Percentiles rank a stretch among this genome's conserved stretches.
Conservation (phyloP, 2,329 filamentous ascomycete species). For the Talaromyces piceae region DNA sequence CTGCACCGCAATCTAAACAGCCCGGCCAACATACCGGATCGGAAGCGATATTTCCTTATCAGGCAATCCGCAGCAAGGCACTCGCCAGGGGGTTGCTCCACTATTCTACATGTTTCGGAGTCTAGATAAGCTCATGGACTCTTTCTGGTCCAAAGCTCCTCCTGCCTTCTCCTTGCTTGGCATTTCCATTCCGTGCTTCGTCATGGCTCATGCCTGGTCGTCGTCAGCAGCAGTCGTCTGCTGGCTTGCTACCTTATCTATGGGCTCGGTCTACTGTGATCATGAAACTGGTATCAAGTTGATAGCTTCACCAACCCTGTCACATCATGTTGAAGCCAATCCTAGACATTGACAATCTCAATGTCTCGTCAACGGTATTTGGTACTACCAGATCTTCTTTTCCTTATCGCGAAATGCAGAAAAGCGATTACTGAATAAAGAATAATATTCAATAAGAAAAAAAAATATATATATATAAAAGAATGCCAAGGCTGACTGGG, state of each 20-base stretch:
- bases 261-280: not conserved
- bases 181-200: slow-evolving; percentile 10
- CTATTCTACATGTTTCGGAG: not conserved
- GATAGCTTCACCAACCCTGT: too few relatives aligned
- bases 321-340: slow-evolving; percentile 27
- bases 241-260: not conserved
- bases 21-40: not conserved
- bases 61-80: slow-evolving; percentile 9
- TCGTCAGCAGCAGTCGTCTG: not conserved
- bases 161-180: slow-evolving; percentile 9
- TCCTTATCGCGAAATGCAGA: not conserved
- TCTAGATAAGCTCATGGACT: not conserved
- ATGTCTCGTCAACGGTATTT: slow-evolving; percentile 26
- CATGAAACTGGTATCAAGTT: too few relatives aligned
- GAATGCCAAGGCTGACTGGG: not conserved
- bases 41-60: not conserved
- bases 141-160: not conserved
- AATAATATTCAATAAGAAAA: too few relatives aligned
- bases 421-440: too few relatives aligned
- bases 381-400: slow-evolving; percentile 16
- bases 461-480: not conserved
- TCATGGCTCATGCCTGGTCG: slow-evolving; percentile 1
- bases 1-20: too few relatives aligned
- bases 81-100: not conserved
- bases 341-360: slow-evolving; percentile 28